Base-by-base conservation (phyloP, 2,329 filamentous ascomycete genomes). In the Alternaria burnsii region DNA sequence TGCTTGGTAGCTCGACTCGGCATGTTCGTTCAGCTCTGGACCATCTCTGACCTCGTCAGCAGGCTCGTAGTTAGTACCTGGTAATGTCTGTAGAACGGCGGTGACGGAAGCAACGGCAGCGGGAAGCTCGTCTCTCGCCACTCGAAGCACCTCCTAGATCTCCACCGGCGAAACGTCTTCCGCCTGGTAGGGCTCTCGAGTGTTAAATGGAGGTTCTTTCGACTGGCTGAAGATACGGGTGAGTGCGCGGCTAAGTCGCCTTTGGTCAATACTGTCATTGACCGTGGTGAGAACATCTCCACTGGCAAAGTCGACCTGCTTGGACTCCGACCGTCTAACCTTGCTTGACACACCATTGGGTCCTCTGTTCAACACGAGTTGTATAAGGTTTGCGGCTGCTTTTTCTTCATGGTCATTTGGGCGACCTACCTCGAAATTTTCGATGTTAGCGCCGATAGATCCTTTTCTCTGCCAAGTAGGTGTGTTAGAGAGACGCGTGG, bases 91-190 rank as follows among this genome's bases (percentile, higher is more conserved):
- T 7, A 42, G 24, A 14, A 48, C 20, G 9, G 56, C 40, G 6
- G 26, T 48, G 28, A 16, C 22, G 11, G 50, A 50, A 14, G 16
- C 43, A 52, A 58, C 24, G 36, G 14, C 36, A 26, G n/a, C 24
- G 2, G 50, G 36, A 55, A 58, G 56, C 42, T 48, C 50, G 43
- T 38, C 18, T 48, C 26, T 38, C 43, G 43, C 51, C 22, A 36
- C 36, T 42, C 41, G 42, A 38, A 58, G 43, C 56, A 28, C 32
- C 30, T 48, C 56, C 56, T 43, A 42, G 46, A 47, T 53, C 43
- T 48, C 50, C 16, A 32, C 43, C 36, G 56, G 42, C 40, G 43
- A 30, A 16, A 34, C 22, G 10, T 47, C 42, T 20, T 52, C 26
- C 5, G 24, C 28, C 8, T 12, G 11, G 1, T 34, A 22, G 12